Base-by-base conservation (phyloP, 495 filamentous ascomycete genomes). In the Penicillium paxilli region DNA sequence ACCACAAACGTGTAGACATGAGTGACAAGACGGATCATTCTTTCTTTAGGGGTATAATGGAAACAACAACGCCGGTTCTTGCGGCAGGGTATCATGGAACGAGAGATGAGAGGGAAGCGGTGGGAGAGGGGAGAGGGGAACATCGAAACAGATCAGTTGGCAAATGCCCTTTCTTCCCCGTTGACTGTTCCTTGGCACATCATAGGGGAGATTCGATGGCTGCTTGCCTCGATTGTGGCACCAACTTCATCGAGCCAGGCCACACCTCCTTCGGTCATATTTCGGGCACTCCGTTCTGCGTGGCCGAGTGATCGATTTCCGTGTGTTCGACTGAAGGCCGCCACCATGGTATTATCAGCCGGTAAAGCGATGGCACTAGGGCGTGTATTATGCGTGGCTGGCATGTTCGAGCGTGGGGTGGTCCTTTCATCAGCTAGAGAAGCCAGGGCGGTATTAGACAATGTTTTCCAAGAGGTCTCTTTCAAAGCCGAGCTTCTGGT, bases 171-270 rank as follows among this genome's bases (percentile, higher is more conserved):
- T 23, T 42, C 40, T 23, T 42, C 40, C 40, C 11, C 10, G 40
- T 42, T 42, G 62, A 75, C 17, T 79, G 56, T 25, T 68, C 71
- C 44, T 67, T 70, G 1, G 79, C 81, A 14, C 65, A 42, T 42
- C 2, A 42, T 5, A 21, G 40, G 40, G 7, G 40, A 42, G 5
- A 42, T 42, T 24, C 40, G 17, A 11, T 42, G 40, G 19, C 40
- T 22, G 40, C 52, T 72, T 21, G 64, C 58, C 40, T 82, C 81
- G 38, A 81, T 57, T 0, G 76, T 76, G 5, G 75, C 70, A 2
- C 81, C 83, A 46, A 77, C 69, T 26, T 63, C 63, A 38, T 70
- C 67, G 56, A 80, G 82, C 64, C 60, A 76, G 66, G 53, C 68
- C 56, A 37, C 74, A 55, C 49, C 81, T 55, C 44, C 69, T 57